These are phyloP conservation scores for Mycena latifolia DNA, from an alignment of 768 basidiomycete species.

Conservation along the genomic window DNA sequence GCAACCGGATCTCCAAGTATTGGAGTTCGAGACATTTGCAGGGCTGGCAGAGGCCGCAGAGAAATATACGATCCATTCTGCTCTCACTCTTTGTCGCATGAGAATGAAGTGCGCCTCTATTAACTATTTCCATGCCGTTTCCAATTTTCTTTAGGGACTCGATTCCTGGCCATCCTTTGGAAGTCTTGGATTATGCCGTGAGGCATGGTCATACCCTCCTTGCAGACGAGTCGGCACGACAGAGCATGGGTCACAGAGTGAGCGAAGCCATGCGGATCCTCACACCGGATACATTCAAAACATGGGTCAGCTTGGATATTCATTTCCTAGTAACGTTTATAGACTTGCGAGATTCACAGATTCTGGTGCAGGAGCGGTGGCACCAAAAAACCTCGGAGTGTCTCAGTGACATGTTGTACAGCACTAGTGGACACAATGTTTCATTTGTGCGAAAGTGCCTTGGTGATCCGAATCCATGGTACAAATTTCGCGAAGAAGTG, in stretches of 20 bases:
- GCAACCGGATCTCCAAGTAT: conserved; percentile 35
- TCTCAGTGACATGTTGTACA: no score
- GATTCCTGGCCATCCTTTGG: conserved; percentile 9
- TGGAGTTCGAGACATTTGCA: conserved; percentile 30
- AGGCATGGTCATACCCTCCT: conserved; percentile 25
- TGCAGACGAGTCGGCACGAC: conserved; percentile 18
- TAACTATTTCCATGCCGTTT: neutral
- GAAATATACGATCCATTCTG: conserved; percentile 41
- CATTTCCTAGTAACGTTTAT: no score
- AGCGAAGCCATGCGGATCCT: neutral
- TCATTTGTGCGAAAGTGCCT: no score
- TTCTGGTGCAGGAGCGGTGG: no score
- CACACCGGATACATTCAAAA: neutral
- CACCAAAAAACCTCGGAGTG: no score
- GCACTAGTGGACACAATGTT: no score
- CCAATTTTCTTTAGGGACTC: no score
- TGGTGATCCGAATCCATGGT: no score
- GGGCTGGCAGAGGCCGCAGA: conserved; percentile 40
- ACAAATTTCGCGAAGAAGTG: no score
- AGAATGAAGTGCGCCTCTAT: conserved; percentile 33
- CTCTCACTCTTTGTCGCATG: conserved; percentile 33
- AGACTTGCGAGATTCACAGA: no score
- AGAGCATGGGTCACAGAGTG: neutral
- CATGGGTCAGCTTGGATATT: conserved; percentile 10
- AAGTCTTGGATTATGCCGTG: conserved; percentile 31